These are phyloP conservation scores for Scedosporium apiospermum DNA, from an alignment of 2,329 filamentous ascomycete genomes.

Conservation along the genomic window DNA sequence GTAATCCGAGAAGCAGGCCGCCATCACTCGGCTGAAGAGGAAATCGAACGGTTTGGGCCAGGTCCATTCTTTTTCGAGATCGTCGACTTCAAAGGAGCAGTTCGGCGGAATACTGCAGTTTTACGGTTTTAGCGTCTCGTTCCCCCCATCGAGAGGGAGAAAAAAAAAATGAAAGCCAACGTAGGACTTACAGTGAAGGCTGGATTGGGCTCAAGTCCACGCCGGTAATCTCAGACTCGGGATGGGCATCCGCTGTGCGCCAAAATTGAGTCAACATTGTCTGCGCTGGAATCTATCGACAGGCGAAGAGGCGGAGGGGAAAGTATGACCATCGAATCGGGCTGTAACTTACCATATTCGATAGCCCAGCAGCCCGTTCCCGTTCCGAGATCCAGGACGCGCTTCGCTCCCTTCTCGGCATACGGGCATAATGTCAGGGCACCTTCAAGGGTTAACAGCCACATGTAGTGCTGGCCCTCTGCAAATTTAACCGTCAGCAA, in stretches of 20 bases:
- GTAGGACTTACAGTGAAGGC: slow-evolving; percentile 19
- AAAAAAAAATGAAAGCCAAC: no score
- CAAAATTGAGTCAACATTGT: neutral
- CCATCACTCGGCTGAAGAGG: slow-evolving; percentile 24
- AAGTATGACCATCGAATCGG: neutral
- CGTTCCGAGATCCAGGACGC: slow-evolving; percentile 21
- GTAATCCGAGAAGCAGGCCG: slow-evolving; percentile 17
- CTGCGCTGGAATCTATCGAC: neutral
- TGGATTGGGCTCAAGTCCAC: slow-evolving; percentile 33
- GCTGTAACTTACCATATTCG: slow-evolving; percentile 16
- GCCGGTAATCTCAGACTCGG: slow-evolving; percentile 23
- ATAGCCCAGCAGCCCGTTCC: slow-evolving; percentile 23
- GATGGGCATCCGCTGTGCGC: slow-evolving; percentile 14
- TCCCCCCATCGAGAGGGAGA: no score
- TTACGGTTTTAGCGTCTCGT: no score
- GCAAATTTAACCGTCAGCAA: slow-evolving; percentile 13
- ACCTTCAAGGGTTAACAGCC: slow-evolving; percentile 16
- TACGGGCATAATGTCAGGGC: slow-evolving; percentile 14
- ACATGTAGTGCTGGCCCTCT: slow-evolving; percentile 19
- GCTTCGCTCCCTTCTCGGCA: slow-evolving; percentile 9
- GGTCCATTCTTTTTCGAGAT: slow-evolving; percentile 30
- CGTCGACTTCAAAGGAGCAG: slow-evolving; percentile 35
- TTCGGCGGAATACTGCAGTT: slow-evolving; percentile 34
- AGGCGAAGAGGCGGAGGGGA: neutral
- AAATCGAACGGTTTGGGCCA: slow-evolving; percentile 30